Base-by-base conservation (phyloP, 2,329 filamentous ascomycete species). In the Ilyonectria robusta region DNA sequence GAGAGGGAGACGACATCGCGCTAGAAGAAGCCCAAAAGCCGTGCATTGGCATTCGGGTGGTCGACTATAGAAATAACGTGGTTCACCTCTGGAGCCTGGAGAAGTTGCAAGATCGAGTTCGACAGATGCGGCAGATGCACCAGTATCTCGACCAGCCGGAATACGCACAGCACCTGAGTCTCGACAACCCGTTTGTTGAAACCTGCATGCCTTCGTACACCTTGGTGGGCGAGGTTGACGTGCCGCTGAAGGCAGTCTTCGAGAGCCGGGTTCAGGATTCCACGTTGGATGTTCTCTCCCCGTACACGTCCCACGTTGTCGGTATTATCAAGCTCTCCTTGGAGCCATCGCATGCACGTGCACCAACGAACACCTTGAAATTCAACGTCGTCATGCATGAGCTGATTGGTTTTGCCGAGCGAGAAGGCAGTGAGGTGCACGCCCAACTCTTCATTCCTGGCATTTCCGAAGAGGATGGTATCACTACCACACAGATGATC, bases 331-430 rank as follows among this genome's bases (percentile, higher is more conserved):
- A 94, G 76, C 84, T 99, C 42, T 95, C 95, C 0, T 84, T 99
- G 7, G 96, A 99, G 78, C 96, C 96, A 15, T 98, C 95, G 0
- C 95, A 94, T 54, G 95, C 95, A 2, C 92, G 97, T 75, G 95
- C 95, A 4, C 96, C 96, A 15, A 93, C 94, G 13, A 96, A 93
- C 65, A 98, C 94, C 2, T 84, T 98, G 65, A 99, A 98, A 79
- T 99, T 99, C 83, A 99, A 98, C 76, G 95, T 98, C 6, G 95
- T 98, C 35, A 97, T 99, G 94, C 95, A 97, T 77, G 94, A 98
- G 77, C 89, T 99, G 82, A 84, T 96, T 40, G 96, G 96, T 1
- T 99, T 99, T 74, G 93, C 96, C 0, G 96, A 99, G 81, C 90
- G 95, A 69, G 96, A 99, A 83, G 96, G 96, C 15, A 97, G 94